Evolutionary conservation across 805 yeast species (phyloP), one percentile per base, ranked within the genome.

Genomic region (Metschnikowia arizonensis): DNA sequence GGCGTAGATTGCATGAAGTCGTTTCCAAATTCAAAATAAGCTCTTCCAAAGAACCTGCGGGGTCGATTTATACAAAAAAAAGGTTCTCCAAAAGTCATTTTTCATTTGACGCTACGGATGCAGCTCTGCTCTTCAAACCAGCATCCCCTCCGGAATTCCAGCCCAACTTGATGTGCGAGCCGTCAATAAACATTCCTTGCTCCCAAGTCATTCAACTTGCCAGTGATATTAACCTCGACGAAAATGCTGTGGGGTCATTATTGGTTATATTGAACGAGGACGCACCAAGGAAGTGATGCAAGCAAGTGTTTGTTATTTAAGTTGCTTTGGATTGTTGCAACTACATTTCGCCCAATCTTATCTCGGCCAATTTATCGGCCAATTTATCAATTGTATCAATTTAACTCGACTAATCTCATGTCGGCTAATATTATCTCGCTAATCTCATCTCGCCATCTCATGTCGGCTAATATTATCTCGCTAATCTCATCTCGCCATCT

Each of bases 161-260:
- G 29, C 23, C 33, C 17, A 14, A 9, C 4, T 37, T 28, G 33
- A 25, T 28, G 40, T 33, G 32, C 18, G 31, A 18, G 40, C 33
- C 25, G 5, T 17, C 25, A n/a, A 44, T 32, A 5, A 32, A 48
- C n/a, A 45, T 25, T 21, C 42, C 44, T 6, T 45, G 44, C 24
- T 28, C 47, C 8, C 21, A 32, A n/a, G 39, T 42, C 5, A 17
- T 45, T 36, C 30, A 37, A 12, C 49, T 34, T 17, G 52, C 52
- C 15, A 21, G 35, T 37, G 49, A 40, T 3, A 32, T 40, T 43
- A 44, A 46, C 29, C 42, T 49, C n/a, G 52, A 49, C 21, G 49
- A 49, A 36, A 37, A 39, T n/a, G 42, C 49, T 31, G 47, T 46
- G 36, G 52, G 52, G 30, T 43, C 49, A n/a, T 25, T 49, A 18